Percentiles rank a stretch among this genome's conserved stretches.
phyloP scores from a whole-genome alignment of 1,284 basidiomycete genomes.

The Fistulina hepatica region DNA sequence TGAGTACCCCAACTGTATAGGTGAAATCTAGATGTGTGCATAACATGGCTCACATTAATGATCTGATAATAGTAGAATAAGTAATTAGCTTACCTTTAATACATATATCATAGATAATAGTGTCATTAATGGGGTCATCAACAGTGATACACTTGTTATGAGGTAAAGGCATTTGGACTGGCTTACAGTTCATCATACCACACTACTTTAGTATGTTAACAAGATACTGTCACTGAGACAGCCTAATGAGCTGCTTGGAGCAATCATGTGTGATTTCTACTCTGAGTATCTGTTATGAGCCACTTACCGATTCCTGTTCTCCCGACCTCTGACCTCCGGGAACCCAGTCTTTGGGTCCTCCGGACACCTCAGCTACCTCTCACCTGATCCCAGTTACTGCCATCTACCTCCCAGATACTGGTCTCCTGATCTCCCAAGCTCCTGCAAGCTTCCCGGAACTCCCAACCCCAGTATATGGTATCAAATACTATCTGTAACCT shows the following conservation, averaged over 20 bases:
- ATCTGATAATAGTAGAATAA: constrained; percentile 20
- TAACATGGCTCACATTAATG: constrained; percentile 24
- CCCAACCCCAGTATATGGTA: no score
- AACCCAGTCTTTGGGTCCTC: no score
- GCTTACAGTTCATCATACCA: constrained; percentile 22
- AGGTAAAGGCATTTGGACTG: constrained; percentile 25
- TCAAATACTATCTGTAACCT: no score
- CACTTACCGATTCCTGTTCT: no score
- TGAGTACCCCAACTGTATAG: constrained; percentile 17
- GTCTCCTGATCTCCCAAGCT: no score
- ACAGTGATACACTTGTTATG: constrained; percentile 13
- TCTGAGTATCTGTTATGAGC: constrained; percentile 24
- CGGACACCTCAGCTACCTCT: no score
- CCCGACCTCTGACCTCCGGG: no score
- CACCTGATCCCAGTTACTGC: no score
- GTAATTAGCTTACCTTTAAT: constrained; percentile 3
- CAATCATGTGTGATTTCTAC: constrained; percentile 25
- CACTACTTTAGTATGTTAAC: constrained; percentile 23
- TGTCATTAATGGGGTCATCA: constrained; percentile 9
- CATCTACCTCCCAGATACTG: no score
- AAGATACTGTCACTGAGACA: constrained; percentile 27
- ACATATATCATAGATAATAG: constrained; percentile 1
- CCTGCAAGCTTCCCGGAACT: no score
- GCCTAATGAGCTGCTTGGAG: constrained; percentile 14
- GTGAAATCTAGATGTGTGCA: constrained; percentile 23